phyloP scores from a whole-genome alignment of 2,329 filamentous ascomycete genomes.

The Colletotrichum liriopes region DNA sequence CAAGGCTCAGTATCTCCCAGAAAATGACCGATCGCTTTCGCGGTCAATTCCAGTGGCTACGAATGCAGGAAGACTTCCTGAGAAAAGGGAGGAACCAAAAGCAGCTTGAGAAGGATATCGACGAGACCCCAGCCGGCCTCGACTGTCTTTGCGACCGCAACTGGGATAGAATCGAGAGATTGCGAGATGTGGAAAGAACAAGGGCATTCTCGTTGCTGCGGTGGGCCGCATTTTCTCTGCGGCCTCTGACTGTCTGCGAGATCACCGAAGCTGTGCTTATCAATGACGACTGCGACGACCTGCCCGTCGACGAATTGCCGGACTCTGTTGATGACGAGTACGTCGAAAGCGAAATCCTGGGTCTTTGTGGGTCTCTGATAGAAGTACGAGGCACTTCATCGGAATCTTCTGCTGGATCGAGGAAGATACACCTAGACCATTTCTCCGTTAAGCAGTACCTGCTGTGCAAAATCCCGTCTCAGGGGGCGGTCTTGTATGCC shows the following conservation, averaged over 20 bases:
- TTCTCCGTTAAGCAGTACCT: slow-evolving; percentile 44
- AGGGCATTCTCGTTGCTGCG: slow-evolving; percentile 50
- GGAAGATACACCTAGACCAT: slow-evolving; percentile 12
- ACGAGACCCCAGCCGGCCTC: slow-evolving; percentile 47
- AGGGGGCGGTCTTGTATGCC: background rate
- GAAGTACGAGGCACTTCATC: slow-evolving; percentile 43
- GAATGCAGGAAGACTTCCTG: slow-evolving; percentile 49
- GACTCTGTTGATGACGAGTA: slow-evolving; percentile 50
- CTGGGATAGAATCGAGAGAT: slow-evolving; percentile 47
- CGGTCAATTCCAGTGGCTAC: slow-evolving; percentile 55
- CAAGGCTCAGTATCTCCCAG: slow-evolving; percentile 44
- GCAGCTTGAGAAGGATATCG: slow-evolving; percentile 44
- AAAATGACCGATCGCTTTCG: slow-evolving; percentile 48
- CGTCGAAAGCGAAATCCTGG: slow-evolving; percentile 48
- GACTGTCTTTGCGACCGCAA: slow-evolving; percentile 50
- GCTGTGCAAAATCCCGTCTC: slow-evolving; percentile 27
- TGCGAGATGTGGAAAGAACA: slow-evolving; percentile 36
- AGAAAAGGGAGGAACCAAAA: slow-evolving; percentile 47
- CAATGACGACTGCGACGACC: slow-evolving; percentile 41
- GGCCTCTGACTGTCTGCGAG: slow-evolving; percentile 39
- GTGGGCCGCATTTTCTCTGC: slow-evolving; percentile 48
- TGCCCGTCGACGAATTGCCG: slow-evolving; percentile 47
- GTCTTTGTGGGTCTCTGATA: slow-evolving; percentile 50
- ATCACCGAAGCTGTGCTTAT: slow-evolving; percentile 46
- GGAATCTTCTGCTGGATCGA: rapidly evolving